phyloP scores from a whole-genome alignment of 345 rosid species.

The Populus simonii region DNA sequence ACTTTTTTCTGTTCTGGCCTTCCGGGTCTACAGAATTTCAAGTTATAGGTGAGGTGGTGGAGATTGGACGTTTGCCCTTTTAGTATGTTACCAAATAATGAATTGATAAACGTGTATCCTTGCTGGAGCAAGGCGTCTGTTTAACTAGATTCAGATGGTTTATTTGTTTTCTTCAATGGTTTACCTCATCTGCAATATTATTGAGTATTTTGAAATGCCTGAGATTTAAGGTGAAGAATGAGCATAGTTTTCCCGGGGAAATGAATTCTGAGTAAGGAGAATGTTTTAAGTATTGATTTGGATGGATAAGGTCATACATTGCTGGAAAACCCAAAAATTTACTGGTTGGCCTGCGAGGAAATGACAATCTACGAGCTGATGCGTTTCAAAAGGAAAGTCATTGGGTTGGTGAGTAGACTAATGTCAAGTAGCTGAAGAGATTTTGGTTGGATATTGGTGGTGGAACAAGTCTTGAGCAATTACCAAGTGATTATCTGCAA shows the following conservation, averaged over 20 bases:
- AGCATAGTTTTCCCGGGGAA: conserved; percentile 5
- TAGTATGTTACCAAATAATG: not conserved
- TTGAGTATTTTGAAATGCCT: not conserved
- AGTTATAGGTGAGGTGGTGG: not conserved
- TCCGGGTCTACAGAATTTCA: not conserved
- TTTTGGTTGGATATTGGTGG: conserved; percentile 9
- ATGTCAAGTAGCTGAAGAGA: not conserved
- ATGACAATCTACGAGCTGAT: not conserved
- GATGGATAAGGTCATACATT: not conserved
- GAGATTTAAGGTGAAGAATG: not conserved
- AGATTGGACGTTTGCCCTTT: not conserved
- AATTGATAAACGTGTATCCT: not conserved
- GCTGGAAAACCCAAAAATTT: conserved; percentile 1
- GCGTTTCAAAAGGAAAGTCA: conserved; percentile 6
- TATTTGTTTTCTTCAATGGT: not conserved
- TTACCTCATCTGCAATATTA: not conserved
- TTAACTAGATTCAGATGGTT: conserved; percentile 18
- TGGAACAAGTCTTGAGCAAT: not conserved
- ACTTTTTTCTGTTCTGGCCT: too few species aligned
- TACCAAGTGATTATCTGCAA: not conserved
- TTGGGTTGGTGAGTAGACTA: conserved; percentile 1
- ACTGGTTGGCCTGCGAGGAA: not conserved
- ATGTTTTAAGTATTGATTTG: not conserved
- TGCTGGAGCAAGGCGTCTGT: not conserved
- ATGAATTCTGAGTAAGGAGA: not conserved